Base-by-base conservation (phyloP, 2,329 filamentous ascomycete genomes). In the Colletotrichum chlorophyti region DNA sequence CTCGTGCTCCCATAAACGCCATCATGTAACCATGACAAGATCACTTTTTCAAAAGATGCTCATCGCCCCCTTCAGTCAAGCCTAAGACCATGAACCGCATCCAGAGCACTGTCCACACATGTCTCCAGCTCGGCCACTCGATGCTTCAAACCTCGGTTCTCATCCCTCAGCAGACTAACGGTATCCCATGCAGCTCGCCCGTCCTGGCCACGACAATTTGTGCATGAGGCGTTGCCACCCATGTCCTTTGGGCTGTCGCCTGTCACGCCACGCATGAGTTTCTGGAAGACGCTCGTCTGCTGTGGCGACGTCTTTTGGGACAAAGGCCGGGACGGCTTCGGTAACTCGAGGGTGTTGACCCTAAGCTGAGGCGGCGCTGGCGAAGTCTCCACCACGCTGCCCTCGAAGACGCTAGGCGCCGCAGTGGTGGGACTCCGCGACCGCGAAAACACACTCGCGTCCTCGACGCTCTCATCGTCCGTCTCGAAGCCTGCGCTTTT, bases 111-210 rank as follows among this genome's bases (percentile, higher is more conserved):
- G 31, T 89, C 86, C 5, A 89, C 81, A 4, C 79, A 84, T 3
- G 73, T 76, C 71, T 89, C 86, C 3, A 89, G 70, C 63, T 84
- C 76, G 15, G 79, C 77, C 4, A 89, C 83, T 17, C 84, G 74
- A 34, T 79, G 76, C 74, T 89, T 89, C 46, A 89, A 69, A 8
- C 79, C 79, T 65, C 76, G 81, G 64, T 89, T 89, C 74, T 89
- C 87, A 42, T 84, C 82, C 34, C 83, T 76, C 58, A 89, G 71
- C 42, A 87, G 62, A 49, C 80, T 79, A n/a, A 87, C 85, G 4
- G 86, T 87, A 65, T 88, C 81, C 86, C 86, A 89, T 5, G 86
- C 86, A 32, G 85, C 77, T 62, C 83, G 84, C 11, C 82, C 77
- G 49, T 84, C 81, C 64, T 81, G 79, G 11, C 86, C 85, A 50